phyloP scores from a whole-genome alignment of 176 grass and related monocot genomes.

The Rhynchospora pubera region DNA sequence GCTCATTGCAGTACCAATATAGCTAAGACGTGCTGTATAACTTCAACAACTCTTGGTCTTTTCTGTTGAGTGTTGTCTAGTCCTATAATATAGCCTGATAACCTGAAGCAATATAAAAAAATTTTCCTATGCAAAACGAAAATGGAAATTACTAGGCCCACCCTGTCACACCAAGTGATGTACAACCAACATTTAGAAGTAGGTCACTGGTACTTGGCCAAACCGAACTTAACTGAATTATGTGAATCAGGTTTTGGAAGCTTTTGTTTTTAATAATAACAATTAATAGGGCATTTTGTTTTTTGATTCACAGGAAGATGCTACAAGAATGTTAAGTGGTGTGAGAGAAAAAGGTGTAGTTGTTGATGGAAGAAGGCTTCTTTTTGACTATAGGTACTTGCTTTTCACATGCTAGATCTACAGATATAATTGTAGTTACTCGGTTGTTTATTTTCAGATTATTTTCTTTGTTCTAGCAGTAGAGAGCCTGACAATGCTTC shows the following conservation, averaged over 20 bases:
- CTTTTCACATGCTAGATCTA: constrained; percentile 15
- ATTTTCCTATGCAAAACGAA: neutral
- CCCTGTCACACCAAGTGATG: neutral
- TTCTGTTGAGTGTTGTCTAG: neutral
- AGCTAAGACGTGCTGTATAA: neutral
- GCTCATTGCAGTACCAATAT: neutral
- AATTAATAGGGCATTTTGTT: constrained; percentile 25
- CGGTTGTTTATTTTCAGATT: constrained; percentile 20
- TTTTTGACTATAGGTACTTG: constrained; percentile 77
- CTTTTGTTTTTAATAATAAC: constrained; percentile 8
- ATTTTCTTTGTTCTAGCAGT: constrained; percentile 57
- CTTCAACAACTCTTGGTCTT: neutral
- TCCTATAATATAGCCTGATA: neutral
- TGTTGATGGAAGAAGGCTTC: constrained; percentile 83
- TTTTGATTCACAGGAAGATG: constrained; percentile 65
- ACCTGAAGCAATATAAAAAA: neutral
- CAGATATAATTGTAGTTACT: constrained; percentile 4
- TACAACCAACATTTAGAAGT: neutral
- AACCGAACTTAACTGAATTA: neutral
- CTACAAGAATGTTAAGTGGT: constrained; percentile 70
- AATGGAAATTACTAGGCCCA: neutral
- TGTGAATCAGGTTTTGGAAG: neutral
- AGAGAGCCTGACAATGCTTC: constrained; percentile 67
- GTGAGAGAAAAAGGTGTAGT: constrained; percentile 56
- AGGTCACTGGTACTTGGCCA: neutral